Base-by-base conservation (phyloP, 2,329 filamentous ascomycete genomes). In the Emericellopsis atlantica region DNA sequence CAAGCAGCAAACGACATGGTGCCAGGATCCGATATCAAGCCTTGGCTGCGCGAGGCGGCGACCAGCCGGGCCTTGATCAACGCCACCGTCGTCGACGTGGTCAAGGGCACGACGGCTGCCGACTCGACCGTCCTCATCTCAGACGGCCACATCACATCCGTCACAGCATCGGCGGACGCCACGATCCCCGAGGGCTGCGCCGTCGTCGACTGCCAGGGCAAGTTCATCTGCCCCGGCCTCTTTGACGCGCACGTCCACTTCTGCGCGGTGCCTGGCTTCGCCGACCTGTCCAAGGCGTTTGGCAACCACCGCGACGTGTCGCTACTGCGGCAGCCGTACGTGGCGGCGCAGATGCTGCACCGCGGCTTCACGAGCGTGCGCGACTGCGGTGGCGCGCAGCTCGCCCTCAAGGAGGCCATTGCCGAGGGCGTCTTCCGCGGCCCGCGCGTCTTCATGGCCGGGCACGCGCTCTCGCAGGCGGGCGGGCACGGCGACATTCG, bases 321-420 rank as follows among this genome's bases (percentile, higher is more conserved):
- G 0, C 51, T 63, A 4, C 55, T 70, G 11, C 59, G 71, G 3
- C 66, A 71, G 48, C 60, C 71, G 1, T 72, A 64, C 44, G 58
- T 70, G 5, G 62, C 58, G 42, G 45, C 52, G 9, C 61, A 72
- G 43, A 77, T 76, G 57, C 62, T 79, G 0, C 53, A 57, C 33
- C 64, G 74, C 15, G 75, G 76, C 2, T 79, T 78, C 55, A 79
- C 76, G 2, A 70, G 62, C 2, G 62, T 74, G 3, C 65, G 76
- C 4, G 75, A 80, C 49, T 74, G 69, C 29, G 75, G 74, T 1
- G 76, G 76, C 4, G 74, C 74, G 2, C 60, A 61, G 1, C 54
- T 70, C 0, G 69, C 74, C 2, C 57, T 80, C 15, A 72, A 72
- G 46, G 62, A 78, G 47, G 73, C 75, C 1, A 61, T 79, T 14